phyloP scores from a whole-genome alignment of 148 eudicot genomes.

The Chenopodium berlandieri region DNA sequence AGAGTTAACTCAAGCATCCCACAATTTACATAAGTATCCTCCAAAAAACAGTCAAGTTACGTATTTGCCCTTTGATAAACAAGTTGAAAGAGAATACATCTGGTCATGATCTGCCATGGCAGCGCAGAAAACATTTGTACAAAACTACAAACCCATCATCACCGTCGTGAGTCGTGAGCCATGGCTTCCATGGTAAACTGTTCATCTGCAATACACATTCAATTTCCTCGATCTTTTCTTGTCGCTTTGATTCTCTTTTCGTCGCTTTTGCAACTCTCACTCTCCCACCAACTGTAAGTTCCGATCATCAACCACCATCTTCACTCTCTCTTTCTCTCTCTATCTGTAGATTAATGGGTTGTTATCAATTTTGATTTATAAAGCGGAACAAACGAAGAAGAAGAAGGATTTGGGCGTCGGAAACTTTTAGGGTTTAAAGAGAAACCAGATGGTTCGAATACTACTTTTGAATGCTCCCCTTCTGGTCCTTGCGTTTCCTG shows the following conservation, averaged over 20 bases:
- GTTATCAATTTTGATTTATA: background rate
- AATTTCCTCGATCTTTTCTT: slow-evolving; percentile 13
- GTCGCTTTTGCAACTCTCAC: slow-evolving; percentile 14
- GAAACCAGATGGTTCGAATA: slow-evolving; percentile 49
- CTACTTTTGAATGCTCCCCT: slow-evolving; percentile 82
- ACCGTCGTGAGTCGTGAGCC: background rate
- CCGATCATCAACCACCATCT: background rate
- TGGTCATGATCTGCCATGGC: too few relatives aligned
- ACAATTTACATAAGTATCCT: too few relatives aligned
- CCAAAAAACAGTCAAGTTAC: too few relatives aligned
- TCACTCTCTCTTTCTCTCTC: slow-evolving; percentile 6
- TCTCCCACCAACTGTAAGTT: slow-evolving; percentile 32
- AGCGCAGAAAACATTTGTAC: too few relatives aligned
- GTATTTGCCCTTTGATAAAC: too few relatives aligned
- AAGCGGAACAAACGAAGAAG: slow-evolving; percentile 24
- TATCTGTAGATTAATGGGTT: background rate
- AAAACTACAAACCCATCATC: background rate
- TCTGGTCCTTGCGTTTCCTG: slow-evolving; percentile 90
- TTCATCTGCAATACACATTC: background rate
- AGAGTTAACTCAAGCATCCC: too few relatives aligned
- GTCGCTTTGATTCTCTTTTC: slow-evolving; percentile 22
- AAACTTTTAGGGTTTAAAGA: slow-evolving; percentile 61
- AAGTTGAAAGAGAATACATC: too few relatives aligned
- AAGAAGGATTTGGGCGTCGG: slow-evolving; percentile 30
- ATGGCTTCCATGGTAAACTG: background rate